A percentile compares a stretch with the other conserved stretches of the same genome.
These are phyloP conservation scores for Apiospora rasikravindrae DNA, from an alignment of 2,329 filamentous ascomycete genomes.

Conservation along the genomic window DNA sequence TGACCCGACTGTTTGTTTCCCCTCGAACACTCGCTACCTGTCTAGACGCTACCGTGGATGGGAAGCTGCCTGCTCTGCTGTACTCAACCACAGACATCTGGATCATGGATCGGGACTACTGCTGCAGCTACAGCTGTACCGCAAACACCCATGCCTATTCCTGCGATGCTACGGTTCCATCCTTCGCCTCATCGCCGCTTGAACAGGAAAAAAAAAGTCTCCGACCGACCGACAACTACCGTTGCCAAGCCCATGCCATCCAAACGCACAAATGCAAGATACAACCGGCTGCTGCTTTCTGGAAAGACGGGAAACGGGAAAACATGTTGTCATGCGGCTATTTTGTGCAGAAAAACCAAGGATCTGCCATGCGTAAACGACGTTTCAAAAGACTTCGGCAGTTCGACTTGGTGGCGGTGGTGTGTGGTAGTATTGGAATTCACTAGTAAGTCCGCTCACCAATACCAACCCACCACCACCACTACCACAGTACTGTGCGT, in stretches of 20 bases:
- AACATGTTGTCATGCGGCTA: constrained; percentile 6
- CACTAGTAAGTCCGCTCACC: background rate
- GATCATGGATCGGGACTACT: background rate
- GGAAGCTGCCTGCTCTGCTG: background rate
- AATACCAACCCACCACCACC: background rate
- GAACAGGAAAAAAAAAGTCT: background rate
- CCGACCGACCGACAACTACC: background rate
- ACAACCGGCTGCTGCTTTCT: background rate
- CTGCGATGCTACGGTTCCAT: background rate
- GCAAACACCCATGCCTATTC: background rate
- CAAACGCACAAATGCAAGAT: background rate
- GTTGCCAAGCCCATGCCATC: background rate
- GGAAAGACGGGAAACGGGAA: background rate
- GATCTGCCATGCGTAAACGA: background rate
- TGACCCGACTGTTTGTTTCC: background rate
- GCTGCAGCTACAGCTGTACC: background rate
- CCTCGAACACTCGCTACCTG: background rate
- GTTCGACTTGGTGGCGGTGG: background rate
- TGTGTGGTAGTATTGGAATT: background rate
- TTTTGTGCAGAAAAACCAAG: background rate
- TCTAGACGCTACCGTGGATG: background rate
- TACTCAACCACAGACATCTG: background rate
- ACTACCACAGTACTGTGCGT: background rate
- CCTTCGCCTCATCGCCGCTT: background rate
- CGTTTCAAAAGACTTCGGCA: background rate